Evolutionary conservation across 352 stramenopile genomes (phyloP), one percentile per base, ranked within the genome.

Genomic region (Phytophthora idaei): DNA sequence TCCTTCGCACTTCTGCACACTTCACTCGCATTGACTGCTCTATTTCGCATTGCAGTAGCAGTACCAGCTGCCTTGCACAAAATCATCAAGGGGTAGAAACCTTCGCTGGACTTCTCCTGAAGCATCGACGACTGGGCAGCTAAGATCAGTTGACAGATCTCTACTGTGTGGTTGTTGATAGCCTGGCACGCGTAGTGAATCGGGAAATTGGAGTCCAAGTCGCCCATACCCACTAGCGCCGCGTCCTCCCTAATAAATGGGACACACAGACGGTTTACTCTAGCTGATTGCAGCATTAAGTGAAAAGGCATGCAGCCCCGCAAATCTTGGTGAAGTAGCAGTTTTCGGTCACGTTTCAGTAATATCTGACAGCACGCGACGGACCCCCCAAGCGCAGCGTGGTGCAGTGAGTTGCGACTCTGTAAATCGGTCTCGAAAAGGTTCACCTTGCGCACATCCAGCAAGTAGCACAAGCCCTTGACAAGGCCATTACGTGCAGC

Each of bases 181-280:
- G 52, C 71, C 51, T 76, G 74, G n/a, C 77, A 90, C 4, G 78
- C 85, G 58, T 81, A 93, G 42, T 93, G 82, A 57, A 93, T 80
- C 4, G 84, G 77, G 42, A 79, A 79, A 41, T 76, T 79, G 0
- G 68, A 72, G 11, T 65, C 61, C 37, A 89, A 73, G 52, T 91
- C 79, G 25, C 73, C 69, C 32, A 73, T 81, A 10, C 76, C 73
- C 31, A 78, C 61, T 37, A 93, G 54, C 2, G 67, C 37, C 2
- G 34, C 11, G 46, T 89, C 57, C 21, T 74, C 47, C 25, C 46
- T 45, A 2, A 93, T 62, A 27, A 81, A 58, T 3, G 69, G 25
- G 17, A 91, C 37, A 41, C 80, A 90, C 2, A 90, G 41, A 5
- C 54, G 52, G 57, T 85, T 90, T 21, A 89, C 63, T n/a, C 66